A percentile compares a stretch with the other conserved stretches of the same genome.
phyloP scores from a whole-genome alignment of 2,329 filamentous ascomycete genomes.

The Botrytis fragariae region DNA sequence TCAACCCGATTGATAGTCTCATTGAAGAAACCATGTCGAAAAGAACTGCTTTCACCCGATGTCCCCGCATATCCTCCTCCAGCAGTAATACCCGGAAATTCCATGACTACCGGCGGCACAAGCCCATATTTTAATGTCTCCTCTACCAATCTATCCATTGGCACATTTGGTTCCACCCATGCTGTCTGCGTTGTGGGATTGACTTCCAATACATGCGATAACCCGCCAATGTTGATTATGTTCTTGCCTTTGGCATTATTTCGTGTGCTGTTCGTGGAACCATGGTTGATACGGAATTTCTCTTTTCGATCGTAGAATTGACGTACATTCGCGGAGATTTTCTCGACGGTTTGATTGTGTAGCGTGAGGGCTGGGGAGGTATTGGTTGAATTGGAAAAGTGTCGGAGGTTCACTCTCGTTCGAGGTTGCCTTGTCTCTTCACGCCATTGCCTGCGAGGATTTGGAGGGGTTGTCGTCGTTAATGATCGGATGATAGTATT shows the following conservation, averaged over 20 bases:
- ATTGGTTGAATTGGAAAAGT: neutral
- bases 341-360: conserved; percentile 45
- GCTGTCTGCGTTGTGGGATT: conserved; percentile 44
- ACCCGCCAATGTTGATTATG: conserved; percentile 48
- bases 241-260: conserved; percentile 41
- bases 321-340: conserved; percentile 46
- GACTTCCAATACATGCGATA: conserved; percentile 48
- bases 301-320: conserved; percentile 48
- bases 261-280: conserved; percentile 54
- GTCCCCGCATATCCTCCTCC: conserved; percentile 67
- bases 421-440: neutral
- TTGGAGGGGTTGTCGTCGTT: conserved; percentile 2
- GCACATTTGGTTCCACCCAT: conserved; percentile 65
- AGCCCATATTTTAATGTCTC: conserved; percentile 54
- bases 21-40: conserved; percentile 65
- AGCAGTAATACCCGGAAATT: conserved; percentile 67
- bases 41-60: conserved; percentile 65
- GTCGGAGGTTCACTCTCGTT: neutral
- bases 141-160: conserved; percentile 63
- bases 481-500: neutral
- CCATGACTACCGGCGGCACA: conserved; percentile 65
- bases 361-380: conserved; percentile 28
- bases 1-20: conserved; percentile 60
- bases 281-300: conserved; percentile 56
- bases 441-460: neutral